Evolutionary conservation across 2,329 filamentous ascomycete species (phyloP), one percentile per base, ranked within the genome.

Genomic region (Xylaria sp.): DNA sequence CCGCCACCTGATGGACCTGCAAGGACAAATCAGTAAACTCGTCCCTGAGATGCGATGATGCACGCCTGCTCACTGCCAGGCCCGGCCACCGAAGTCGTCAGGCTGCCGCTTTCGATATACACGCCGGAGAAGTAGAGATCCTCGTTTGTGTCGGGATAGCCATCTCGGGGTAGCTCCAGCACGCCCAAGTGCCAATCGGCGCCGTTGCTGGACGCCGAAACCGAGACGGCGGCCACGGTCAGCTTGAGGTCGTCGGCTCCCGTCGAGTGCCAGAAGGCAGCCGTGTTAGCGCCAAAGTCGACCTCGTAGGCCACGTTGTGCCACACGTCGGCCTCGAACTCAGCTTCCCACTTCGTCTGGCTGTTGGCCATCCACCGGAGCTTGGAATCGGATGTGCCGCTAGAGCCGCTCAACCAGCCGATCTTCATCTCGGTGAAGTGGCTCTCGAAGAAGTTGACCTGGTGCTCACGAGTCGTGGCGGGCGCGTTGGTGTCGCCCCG

Each of bases 261-360:
- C 15, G 85, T 88, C 0, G 87, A 90, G 75, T 91, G 87, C 84
- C 87, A 91, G 76, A 91, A 87, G 11, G 83, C 84, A 29, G 92
- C 87, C 4, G 81, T 85, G 66, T 82, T 78, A 38, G 79, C 82
- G 15, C 75, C 76, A 70, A 92, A 92, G 78, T 92, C 84, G 60
- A 91, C 90, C 73, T 87, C 88, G 70, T 91, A 91, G 48, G 88
- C 89, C 69, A 91, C 81, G 72, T 92, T 92, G 74, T 92, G 89
- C 89, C 89, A 92, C 10, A 87, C 84, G 40, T 82, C 85, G 1
- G 88, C 80, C 54, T 80, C 80, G 74, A 89, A 87, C 63, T 84
- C 79, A 1, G 81, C 80, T 68, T 83, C 84, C 88, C 88, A 92
- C 68, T 90, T 78, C 51, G 81, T 83, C 67, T 81, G 77, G 15